Percentiles rank a stretch among this genome's conserved stretches.
phyloP scores from a whole-genome alignment of 805 yeast genomes.

The Teunomyces panamensis region DNA sequence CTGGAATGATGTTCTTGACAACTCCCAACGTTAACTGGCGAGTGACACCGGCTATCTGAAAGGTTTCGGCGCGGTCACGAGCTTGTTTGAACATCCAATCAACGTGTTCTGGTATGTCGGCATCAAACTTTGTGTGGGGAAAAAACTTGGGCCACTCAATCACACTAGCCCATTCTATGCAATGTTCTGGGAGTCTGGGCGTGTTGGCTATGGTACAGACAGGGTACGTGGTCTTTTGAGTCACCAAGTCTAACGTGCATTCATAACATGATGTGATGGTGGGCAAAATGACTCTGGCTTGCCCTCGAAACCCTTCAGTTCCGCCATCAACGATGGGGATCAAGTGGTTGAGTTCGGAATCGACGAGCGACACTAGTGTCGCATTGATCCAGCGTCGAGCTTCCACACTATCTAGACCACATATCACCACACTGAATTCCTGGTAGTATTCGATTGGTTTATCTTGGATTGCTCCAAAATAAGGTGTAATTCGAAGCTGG shows the following conservation, averaged over 20 bases:
- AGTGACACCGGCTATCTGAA: constrained; percentile 75
- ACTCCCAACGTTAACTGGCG: constrained; percentile 75
- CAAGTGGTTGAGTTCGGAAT: constrained; percentile 33
- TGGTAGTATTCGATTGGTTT: constrained; percentile 59
- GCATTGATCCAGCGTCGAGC: constrained; percentile 90
- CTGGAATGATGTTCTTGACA: constrained; percentile 87
- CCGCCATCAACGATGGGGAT: constrained; percentile 83
- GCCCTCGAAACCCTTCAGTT: constrained; percentile 92
- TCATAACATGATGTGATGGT: constrained; percentile 88
- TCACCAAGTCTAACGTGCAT: constrained; percentile 77
- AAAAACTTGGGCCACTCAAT: constrained; percentile 65
- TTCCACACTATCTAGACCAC: constrained; percentile 87
- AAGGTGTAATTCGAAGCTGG: constrained; percentile 48
- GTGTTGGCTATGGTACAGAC: constrained; percentile 93
- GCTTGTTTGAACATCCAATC: constrained; percentile 60
- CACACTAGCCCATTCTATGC: constrained; percentile 85
- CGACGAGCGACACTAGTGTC: constrained; percentile 61
- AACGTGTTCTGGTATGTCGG: constrained; percentile 66
- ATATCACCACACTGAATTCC: constrained; percentile 68
- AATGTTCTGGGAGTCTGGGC: constrained; percentile 92
- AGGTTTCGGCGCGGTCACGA: constrained; percentile 54
- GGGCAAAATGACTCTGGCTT: constrained; percentile 82
- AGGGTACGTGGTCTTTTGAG: constrained; percentile 68
- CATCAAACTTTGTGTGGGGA: constrained; percentile 52
- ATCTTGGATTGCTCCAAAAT: constrained; percentile 59